Evolutionary conservation across 805 yeast genomes (phyloP), one percentile per base, ranked within the genome.

Genomic region (Naumovozyma baii): DNA sequence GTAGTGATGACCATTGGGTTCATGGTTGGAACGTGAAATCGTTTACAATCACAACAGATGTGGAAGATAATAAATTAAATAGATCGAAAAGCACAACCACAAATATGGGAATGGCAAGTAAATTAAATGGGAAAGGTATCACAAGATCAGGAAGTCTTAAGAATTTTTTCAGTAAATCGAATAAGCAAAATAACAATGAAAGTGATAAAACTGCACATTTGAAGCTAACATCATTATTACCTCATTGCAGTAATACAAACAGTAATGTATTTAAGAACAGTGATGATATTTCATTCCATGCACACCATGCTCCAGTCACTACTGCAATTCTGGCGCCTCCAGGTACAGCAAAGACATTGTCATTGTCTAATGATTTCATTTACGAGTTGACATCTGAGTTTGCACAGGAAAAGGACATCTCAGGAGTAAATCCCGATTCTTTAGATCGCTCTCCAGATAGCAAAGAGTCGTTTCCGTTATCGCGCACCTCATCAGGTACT

Each of bases 1-100:
- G 95, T 0, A 82, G 94, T 8, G 96, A 88, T 57, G 90, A 88
- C 61, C 84, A 83, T 48, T 78, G 87, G 78, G 74, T 83, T 9
- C 87, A 87, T 54, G 62, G 85, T 5, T 88, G 97, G 97, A 70
- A 71, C 39, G 59, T 70, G n/a, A 62, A 57, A 31, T 57, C 57
- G 3, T 57, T 46, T n/a, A 22, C 13, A 14, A 34, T 18, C 12
- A 10, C 20, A 4, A 14, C 13, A 5, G 26, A 29, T 13, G 12
- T 14, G n/a, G 30, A 28, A 8, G 30, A 28, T 12, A 34, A 34
- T 16, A 26, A n/a, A 28, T 14, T 29, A 31, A 12, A 18, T 7
- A 4, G 29, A 33, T 7, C 30, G 19, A 15, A 37, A 12, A 12
- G 29, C 20, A 22, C 13, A 8, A 44, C 33, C 13, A 31, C 28